These are phyloP conservation scores for Magnaporthiopsis incrustans DNA, from an alignment of 2,329 filamentous ascomycete genomes.

Conservation along the genomic window DNA sequence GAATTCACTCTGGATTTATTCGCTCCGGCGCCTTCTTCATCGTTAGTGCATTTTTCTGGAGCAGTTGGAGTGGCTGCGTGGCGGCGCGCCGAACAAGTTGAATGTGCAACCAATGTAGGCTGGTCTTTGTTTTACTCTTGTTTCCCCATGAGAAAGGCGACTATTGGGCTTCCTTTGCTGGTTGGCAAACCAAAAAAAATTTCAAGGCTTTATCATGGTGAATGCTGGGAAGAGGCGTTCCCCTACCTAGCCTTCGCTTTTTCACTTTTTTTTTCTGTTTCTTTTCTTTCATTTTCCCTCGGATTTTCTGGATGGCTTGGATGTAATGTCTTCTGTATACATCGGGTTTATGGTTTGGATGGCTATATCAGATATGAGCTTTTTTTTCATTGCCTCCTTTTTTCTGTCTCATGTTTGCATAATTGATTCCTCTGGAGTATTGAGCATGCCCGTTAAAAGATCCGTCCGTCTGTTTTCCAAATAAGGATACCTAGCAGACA, in stretches of 20 bases:
- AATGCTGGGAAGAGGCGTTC: not conserved
- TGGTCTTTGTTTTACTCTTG: not conserved
- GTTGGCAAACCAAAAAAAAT: slow-evolving; percentile 4
- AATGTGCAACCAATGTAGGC: slow-evolving; percentile 5
- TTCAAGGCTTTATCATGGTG: slow-evolving; percentile 3
- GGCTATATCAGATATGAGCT: not conserved
- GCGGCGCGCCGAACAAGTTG: slow-evolving; percentile 1
- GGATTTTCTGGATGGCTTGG: not conserved
- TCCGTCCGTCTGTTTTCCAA: not conserved
- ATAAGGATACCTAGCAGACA: no score
- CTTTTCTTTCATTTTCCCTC: not conserved
- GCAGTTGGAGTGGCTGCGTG: not conserved
- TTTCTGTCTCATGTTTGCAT: not conserved
- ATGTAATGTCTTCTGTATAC: slow-evolving; percentile 8
- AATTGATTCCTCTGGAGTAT: not conserved
- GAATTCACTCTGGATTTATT: not conserved
- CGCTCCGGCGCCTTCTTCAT: not conserved
- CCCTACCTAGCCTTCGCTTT: not conserved
- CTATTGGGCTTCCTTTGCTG: not conserved
- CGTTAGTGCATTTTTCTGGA: not conserved
- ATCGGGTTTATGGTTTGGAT: not conserved
- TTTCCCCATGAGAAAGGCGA: slow-evolving; percentile 2
- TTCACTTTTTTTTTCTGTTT: not conserved
- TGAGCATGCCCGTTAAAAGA: not conserved
- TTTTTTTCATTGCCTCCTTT: not conserved